Evolutionary conservation across 768 basidiomycete species (phyloP).

Genomic region (Thelephora aurantiotincta): DNA sequence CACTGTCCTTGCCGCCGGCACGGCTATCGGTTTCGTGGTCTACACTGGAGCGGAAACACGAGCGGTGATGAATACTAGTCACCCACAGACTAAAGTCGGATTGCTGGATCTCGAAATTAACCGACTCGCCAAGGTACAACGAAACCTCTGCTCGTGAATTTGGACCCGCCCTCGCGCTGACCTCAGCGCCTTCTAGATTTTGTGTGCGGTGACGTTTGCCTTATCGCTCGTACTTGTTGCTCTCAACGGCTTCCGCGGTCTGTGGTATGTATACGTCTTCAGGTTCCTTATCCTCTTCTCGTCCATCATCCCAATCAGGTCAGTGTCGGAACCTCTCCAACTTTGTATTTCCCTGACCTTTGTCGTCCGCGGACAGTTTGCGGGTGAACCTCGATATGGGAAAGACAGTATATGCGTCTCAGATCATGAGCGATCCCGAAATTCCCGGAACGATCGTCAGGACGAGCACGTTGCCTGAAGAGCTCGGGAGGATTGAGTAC

Average conservation of each 20-base stretch:
- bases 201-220: conserved; percentile 88
- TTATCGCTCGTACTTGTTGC: conserved; percentile 88
- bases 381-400: conserved; percentile 99
- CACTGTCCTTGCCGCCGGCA: conserved; percentile 91
- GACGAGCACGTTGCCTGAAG: conserved; percentile 95
- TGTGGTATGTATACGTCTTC: conserved; percentile 94
- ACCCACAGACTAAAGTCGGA: conserved; percentile 90
- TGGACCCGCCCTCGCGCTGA: neutral
- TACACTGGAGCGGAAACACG: conserved; percentile 94
- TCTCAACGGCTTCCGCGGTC: conserved; percentile 88
- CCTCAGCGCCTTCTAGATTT: conserved; percentile 39
- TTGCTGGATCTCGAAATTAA: conserved; percentile 91
- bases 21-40: conserved; percentile 82
- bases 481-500: conserved; percentile 91
- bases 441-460: conserved; percentile 94
- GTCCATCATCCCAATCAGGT: conserved; percentile 99
- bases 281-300: conserved; percentile 96
- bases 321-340: conserved; percentile 12
- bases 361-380: conserved; percentile 35
- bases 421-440: conserved; percentile 86
- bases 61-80: conserved; percentile 97
- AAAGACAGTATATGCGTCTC: conserved; percentile 93
- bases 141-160: neutral
- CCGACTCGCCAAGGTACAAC: conserved; percentile 74
- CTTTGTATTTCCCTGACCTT: neutral